Base-by-base conservation (phyloP, 345 rosid species). In the Euphorbia peplus region DNA sequence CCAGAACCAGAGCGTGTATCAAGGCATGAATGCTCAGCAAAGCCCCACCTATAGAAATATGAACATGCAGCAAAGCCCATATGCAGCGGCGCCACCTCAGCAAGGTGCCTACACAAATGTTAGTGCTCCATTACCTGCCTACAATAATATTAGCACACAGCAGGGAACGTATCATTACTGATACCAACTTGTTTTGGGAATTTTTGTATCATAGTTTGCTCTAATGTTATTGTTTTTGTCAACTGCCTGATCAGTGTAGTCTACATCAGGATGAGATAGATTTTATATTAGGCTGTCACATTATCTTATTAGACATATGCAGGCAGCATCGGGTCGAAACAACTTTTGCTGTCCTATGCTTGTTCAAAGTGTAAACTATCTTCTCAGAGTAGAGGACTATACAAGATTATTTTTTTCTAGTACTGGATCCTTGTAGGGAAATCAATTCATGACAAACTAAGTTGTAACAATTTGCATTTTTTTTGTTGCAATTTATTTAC, bases 21-120 rank as follows among this genome's bases (percentile, higher is more conserved):
- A 51, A 0, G 16, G 19, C 60, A 47, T 52, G 71, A 68, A 28
- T 30, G 41, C 50, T 4, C 78, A 60, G 57, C 75, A 66, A 55
- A 68, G 65, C 55, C 73, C 78, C 10, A 69, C 69, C 10, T 73
- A 52, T 48, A 50, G 30, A 47, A 74, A 39, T 60, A 59, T 53
- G 65, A 71, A 73, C 11, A 18, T 69, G 2, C 80, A 68, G 10
- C 84, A 72, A 25, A 70, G 74, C 57, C 76, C 75, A 51, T 68
- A 73, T 55, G 14, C 59, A 0, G 11, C 63, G 0, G 11, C 25
- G 47, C 24, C 66, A 66, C 7, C 71, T 5, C 80, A 64, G 48
- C 81, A 72, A 39, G 73, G 77, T 11, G 60, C 52, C 48, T 76
- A 78, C 50, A 54, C 70, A 5, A 61, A 41, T 13, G 35, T 44